Evolutionary conservation across 2,329 filamentous ascomycete genomes (phyloP), one percentile per base, ranked within the genome.

Genomic region (Paecilomyces sp.): DNA sequence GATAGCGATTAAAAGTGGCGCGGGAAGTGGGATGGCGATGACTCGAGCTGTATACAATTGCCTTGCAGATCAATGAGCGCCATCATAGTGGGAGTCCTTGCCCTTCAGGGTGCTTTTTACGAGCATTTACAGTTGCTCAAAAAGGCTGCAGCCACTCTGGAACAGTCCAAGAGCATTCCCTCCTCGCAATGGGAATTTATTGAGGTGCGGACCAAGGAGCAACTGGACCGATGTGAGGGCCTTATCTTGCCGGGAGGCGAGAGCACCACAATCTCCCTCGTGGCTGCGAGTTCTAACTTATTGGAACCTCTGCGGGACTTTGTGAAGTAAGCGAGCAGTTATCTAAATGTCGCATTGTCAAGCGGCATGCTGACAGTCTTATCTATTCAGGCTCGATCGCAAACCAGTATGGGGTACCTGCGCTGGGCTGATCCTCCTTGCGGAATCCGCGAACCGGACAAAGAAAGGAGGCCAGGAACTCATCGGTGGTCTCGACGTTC

Each of bases 371-470:
- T 62, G 59, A 67, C 59, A 33, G 8, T 63, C 59, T 59, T 60
- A 28, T 61, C 62, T 64, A 63, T 61, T 58, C 64, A 93, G 90
- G 70, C 79, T 90, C 50, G 79, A 85, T 57, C 85, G 88, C 65
- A 92, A 89, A 67, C 92, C 92, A 11, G 90, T 89, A 25, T 99
- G 93, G 93, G 94, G 94, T 59, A 97, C 94, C 22, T 99, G 94
- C 74, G 94, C 94, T 12, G 94, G 94, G 9, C 83, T 97, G 60
- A 97, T 99, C 66, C 80, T 97, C 55, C 86, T 99, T 56, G 89
- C 92, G 1, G 90, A 96, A 69, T 87, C 89, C 60, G 93, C 92
- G 56, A 96, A 93, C 73, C 85, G 88, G 63, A 92, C 90, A 41
- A 97, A 97, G 73, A 87, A 89, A 68, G 92, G 91, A 52, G 93